Percentiles rank a stretch among this genome's conserved stretches.
These are phyloP conservation scores for Populus deltoides DNA, from an alignment of 345 rosid species.

Conservation along the genomic window DNA sequence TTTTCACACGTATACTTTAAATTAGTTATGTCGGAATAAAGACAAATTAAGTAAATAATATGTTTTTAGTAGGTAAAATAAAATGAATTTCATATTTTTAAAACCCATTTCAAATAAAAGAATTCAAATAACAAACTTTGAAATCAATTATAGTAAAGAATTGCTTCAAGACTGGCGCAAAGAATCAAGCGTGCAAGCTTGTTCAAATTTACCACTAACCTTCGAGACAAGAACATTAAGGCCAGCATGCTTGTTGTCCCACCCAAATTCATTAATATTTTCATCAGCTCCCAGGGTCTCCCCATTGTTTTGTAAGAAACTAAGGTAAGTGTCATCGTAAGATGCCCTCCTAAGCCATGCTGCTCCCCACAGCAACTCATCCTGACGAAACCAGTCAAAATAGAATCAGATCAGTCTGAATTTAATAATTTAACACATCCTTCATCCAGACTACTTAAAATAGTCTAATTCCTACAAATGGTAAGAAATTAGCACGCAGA, in stretches of 20 bases:
- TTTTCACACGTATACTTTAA: too few species aligned
- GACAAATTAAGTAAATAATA: too few species aligned
- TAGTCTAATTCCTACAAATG: neutral
- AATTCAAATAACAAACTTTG: too few species aligned
- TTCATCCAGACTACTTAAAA: neutral
- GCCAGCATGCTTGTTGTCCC: conserved; percentile 99
- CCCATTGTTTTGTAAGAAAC: conserved; percentile 69
- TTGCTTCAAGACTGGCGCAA: too few species aligned
- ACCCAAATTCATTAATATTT: conserved; percentile 87
- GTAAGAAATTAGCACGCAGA: neutral
- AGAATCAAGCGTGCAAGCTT: too few species aligned
- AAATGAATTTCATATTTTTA: too few species aligned
- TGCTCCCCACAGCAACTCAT: conserved; percentile 97
- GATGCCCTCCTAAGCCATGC: conserved; percentile 91
- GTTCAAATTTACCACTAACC: conserved; percentile 27
- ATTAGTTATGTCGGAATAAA: too few species aligned
- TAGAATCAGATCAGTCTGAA: neutral
- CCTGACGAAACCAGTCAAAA: conserved; percentile 34
- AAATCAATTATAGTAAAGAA: too few species aligned
- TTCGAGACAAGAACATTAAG: conserved; percentile 85
- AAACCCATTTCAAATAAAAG: too few species aligned
- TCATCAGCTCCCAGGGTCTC: conserved; percentile 87
- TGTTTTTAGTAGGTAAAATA: too few species aligned
- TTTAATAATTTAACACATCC: neutral
- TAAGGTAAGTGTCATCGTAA: conserved; percentile 52